Percentiles rank a stretch among this genome's conserved stretches.
These are phyloP conservation scores for Zoysia japonica DNA, from an alignment of 176 grass and related monocot species.

Conservation along the genomic window DNA sequence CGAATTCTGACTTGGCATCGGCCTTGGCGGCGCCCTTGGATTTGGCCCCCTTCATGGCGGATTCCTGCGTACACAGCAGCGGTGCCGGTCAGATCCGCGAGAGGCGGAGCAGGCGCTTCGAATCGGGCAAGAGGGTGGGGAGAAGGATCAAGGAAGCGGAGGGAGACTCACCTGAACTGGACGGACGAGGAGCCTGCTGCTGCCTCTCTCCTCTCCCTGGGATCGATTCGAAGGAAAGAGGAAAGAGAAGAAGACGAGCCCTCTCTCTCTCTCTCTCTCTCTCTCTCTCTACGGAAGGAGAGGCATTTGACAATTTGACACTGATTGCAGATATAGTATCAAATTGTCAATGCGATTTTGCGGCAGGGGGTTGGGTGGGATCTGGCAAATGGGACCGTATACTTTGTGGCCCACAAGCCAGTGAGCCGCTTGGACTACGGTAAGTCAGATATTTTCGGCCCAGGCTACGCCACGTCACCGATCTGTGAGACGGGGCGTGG, in stretches of 20 bases:
- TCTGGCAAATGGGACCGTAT: not conserved
- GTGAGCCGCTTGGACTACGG: accelerated
- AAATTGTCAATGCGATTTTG: no score
- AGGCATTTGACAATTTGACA: no score
- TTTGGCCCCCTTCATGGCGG: conserved; percentile 78
- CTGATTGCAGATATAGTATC: no score
- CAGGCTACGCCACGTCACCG: conserved; percentile 55
- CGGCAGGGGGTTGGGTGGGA: conserved; percentile 58
- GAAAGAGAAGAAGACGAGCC: not conserved
- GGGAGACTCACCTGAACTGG: conserved; percentile 10
- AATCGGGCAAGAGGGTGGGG: not conserved
- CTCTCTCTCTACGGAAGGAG: no score
- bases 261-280: no score
- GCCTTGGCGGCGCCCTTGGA: conserved; percentile 70
- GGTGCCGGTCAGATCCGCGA: conserved; percentile 39
- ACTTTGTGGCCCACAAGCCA: not conserved
- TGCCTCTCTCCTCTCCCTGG: no score
- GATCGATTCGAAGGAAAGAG: not conserved
- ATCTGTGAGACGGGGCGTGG: conserved; percentile 49
- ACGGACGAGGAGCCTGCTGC: not conserved
- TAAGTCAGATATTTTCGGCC: conserved; percentile 18
- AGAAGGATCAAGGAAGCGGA: not conserved
- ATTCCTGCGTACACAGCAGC: not conserved
- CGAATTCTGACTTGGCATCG: conserved; percentile 54
- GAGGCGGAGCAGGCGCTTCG: not conserved